Evolutionary conservation across 2,329 filamentous ascomycete species (phyloP).

Genomic region (Parastagonospora nodorum): DNA sequence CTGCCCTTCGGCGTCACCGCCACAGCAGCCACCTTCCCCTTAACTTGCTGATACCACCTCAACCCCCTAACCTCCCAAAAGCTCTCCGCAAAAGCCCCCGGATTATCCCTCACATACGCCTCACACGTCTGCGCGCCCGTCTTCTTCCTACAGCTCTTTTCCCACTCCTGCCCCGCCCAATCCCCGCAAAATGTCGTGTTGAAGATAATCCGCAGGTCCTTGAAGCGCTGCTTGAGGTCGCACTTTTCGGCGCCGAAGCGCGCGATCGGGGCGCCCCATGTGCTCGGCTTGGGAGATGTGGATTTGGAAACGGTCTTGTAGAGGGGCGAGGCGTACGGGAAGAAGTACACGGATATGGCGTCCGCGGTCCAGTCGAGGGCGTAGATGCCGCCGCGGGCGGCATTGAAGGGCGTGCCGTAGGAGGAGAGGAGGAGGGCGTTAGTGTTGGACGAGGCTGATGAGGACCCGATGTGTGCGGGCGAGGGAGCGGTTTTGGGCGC

Average conservation of each 20-base stretch:
- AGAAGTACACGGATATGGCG: slow-evolving; percentile 51
- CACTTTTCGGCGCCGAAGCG: slow-evolving; percentile 46
- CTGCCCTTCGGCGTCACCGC: not conserved
- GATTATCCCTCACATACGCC: slow-evolving; percentile 37
- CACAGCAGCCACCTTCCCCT: not conserved
- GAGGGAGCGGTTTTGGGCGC: slow-evolving; percentile 1
- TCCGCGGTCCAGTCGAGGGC: slow-evolving; percentile 46
- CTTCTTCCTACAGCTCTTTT: slow-evolving; percentile 30
- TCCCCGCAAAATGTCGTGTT: slow-evolving; percentile 60
- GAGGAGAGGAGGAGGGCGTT: slow-evolving; percentile 29
- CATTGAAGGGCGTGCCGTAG: slow-evolving; percentile 44
- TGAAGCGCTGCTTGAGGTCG: slow-evolving; percentile 53
- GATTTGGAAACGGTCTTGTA: slow-evolving; percentile 1
- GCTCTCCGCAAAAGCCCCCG: slow-evolving; percentile 34
- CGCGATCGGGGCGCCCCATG: slow-evolving; percentile 37
- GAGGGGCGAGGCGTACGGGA: slow-evolving; percentile 35
- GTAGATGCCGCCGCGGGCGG: slow-evolving; percentile 46
- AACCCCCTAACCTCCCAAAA: slow-evolving; percentile 44
- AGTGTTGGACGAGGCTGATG: not conserved
- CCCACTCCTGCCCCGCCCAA: slow-evolving; percentile 65
- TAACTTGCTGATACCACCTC: slow-evolving; percentile 25
- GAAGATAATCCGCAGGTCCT: slow-evolving; percentile 46
- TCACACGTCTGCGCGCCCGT: slow-evolving; percentile 55
- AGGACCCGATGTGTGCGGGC: not conserved
- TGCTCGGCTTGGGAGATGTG: slow-evolving; percentile 17